Conservation (phyloP, 2,329 filamentous ascomycete species). For the Clarireedia monteithiana region DNA sequence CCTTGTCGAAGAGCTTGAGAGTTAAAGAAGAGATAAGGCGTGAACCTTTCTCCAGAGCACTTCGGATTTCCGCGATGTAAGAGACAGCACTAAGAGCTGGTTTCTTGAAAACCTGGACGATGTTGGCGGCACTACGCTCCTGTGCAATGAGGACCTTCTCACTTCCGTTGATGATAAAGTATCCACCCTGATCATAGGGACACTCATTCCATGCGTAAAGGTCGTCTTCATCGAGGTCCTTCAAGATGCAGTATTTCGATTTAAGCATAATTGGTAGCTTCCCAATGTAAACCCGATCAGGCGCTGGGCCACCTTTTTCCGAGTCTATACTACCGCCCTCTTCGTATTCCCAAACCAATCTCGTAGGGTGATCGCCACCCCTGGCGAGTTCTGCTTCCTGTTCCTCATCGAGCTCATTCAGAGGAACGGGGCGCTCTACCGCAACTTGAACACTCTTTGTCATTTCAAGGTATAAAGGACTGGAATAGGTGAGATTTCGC, state of each 20-base stretch:
- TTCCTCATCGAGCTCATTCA: slow-evolving; percentile 61
- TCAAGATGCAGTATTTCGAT: slow-evolving; percentile 88
- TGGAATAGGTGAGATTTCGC: slow-evolving; percentile 91
- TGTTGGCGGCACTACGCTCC: slow-evolving; percentile 94
- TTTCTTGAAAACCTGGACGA: slow-evolving; percentile 99
- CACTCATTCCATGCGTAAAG: slow-evolving; percentile 93
- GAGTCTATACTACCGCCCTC: slow-evolving; percentile 30
- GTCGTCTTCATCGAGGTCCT: slow-evolving; percentile 73
- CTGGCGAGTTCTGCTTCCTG: slow-evolving; percentile 47
- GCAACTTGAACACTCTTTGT: slow-evolving; percentile 78
- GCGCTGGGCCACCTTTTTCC: slow-evolving; percentile 42
- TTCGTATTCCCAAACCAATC: slow-evolving; percentile 52
- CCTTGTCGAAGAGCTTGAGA: slow-evolving; percentile 84
- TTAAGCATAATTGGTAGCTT: slow-evolving; percentile 98
- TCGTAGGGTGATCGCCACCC: slow-evolving; percentile 51
- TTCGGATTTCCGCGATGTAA: slow-evolving; percentile 92
- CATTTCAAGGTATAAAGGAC: slow-evolving; percentile 84
- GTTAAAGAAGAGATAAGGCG: slow-evolving; percentile 87
- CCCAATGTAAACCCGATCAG: slow-evolving; percentile 71
- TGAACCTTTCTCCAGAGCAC: slow-evolving; percentile 92
- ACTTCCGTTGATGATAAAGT: slow-evolving; percentile 98
- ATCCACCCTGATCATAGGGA: slow-evolving; percentile 95
- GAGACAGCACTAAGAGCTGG: slow-evolving; percentile 85
- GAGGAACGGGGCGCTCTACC: slow-evolving; percentile 61
- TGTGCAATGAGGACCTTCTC: slow-evolving; percentile 98